Conservation (phyloP, 2,329 filamentous ascomycete species). For the Madurella fahalii region DNA sequence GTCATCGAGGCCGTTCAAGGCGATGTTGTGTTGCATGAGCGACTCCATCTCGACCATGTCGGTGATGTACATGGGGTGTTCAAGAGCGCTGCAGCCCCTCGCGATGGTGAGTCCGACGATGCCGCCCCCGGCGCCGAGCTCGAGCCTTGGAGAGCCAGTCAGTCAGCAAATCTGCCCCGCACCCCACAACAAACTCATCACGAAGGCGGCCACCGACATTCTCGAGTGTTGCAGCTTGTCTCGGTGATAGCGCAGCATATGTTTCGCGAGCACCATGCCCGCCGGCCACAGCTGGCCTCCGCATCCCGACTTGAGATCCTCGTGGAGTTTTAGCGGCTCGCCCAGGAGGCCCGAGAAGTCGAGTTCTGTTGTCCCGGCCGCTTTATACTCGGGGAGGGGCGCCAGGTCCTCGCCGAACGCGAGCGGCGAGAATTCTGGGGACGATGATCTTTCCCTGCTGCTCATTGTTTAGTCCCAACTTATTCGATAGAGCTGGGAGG, state of each 20-base stretch:
- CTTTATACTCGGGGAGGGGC: conserved; percentile 58
- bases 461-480: conserved; percentile 1
- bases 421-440: conserved; percentile 49
- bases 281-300: conserved; percentile 94
- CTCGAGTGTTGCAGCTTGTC: conserved; percentile 60
- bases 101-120: conserved; percentile 69
- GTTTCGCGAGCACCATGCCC: conserved; percentile 80
- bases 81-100: conserved; percentile 47
- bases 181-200: conserved; percentile 4
- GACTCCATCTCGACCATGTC: conserved; percentile 83
- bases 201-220: conserved; percentile 57
- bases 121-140: conserved; percentile 88
- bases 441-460: conserved; percentile 33
- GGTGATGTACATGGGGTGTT: conserved; percentile 67
- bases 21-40: conserved; percentile 83
- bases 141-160: conserved; percentile 55
- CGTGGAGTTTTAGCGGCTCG: conserved; percentile 68
- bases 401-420: conserved; percentile 51
- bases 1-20: conserved; percentile 66
- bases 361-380: conserved; percentile 47
- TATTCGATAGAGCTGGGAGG: not conserved
- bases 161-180: conserved; percentile 12
- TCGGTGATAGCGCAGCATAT: conserved; percentile 72
- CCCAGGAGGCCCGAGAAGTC: conserved; percentile 71
- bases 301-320: conserved; percentile 83